phyloP scores from a whole-genome alignment of 306 rosid genomes.

The Prunus mume region DNA sequence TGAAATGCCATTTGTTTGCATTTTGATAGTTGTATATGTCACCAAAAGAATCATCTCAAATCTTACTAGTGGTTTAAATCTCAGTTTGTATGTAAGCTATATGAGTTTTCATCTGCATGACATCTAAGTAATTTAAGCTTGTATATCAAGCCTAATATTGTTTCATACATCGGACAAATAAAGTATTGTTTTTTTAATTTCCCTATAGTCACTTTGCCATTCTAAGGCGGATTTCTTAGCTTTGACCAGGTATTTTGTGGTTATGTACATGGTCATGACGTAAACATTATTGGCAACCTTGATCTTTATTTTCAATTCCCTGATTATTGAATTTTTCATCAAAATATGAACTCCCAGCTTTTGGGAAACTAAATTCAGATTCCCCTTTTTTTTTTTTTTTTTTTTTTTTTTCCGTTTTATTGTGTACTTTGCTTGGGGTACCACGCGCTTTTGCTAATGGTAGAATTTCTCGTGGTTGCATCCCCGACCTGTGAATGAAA shows the following conservation, averaged over 20 bases:
- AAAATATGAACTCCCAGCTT: background rate
- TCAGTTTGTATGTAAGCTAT: background rate
- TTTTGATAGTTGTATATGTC: background rate
- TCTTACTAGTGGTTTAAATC: background rate
- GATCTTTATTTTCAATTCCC: background rate
- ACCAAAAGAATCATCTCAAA: background rate
- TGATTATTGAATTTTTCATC: background rate
- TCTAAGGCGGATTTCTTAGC: background rate
- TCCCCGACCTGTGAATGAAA: background rate
- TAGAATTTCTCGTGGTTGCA: background rate
- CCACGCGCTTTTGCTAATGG: background rate
- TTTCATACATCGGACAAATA: background rate
- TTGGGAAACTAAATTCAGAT: background rate
- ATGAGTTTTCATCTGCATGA: background rate
- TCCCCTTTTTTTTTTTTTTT: background rate
- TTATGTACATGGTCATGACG: background rate
- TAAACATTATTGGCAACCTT: background rate
- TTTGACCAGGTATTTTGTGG: background rate
- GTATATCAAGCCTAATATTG: background rate
- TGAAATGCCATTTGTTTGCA: background rate
- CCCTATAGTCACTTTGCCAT: no score
- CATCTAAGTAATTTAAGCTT: background rate
- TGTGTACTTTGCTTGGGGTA: background rate
- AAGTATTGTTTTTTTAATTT: background rate
- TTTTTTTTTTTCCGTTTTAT: background rate